These are phyloP conservation scores for Remersonia thermophila DNA, from an alignment of 2,329 filamentous ascomycete genomes.

Conservation along the genomic window DNA sequence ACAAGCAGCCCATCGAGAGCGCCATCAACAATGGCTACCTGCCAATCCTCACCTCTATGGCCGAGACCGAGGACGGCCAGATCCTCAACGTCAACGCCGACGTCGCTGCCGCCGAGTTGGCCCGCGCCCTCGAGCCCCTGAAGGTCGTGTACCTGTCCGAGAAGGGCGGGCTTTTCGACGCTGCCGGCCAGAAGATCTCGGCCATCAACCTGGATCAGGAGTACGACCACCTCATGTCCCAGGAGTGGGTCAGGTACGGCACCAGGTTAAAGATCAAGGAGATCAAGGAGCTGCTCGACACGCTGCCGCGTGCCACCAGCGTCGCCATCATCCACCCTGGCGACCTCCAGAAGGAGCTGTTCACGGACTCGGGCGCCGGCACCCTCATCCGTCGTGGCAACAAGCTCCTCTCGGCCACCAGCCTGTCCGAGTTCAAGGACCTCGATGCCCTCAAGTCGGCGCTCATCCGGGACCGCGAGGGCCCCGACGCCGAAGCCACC, in stretches of 20 bases:
- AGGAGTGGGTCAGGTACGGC: constrained; percentile 90
- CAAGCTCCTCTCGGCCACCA: constrained; percentile 66
- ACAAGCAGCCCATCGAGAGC: constrained; percentile 79
- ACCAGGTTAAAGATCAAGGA: constrained; percentile 95
- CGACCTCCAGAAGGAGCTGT: constrained; percentile 90
- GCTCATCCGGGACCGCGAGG: constrained; percentile 68
- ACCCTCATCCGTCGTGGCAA: constrained; percentile 86
- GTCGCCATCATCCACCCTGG: constrained; percentile 96
- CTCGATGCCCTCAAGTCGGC: constrained; percentile 67
- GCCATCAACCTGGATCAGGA: constrained; percentile 96
- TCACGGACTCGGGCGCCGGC: constrained; percentile 89
- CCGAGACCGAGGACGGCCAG: constrained; percentile 81
- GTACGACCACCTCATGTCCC: constrained; percentile 81
- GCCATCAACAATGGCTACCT: constrained; percentile 85
- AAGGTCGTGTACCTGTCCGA: constrained; percentile 99
- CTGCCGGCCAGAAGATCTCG: constrained; percentile 87
- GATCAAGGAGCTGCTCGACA: constrained; percentile 84
- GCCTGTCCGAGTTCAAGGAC: constrained; percentile 63
- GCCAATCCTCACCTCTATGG: constrained; percentile 91
- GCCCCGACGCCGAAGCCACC: constrained; percentile 67
- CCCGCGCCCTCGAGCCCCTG: constrained; percentile 74
- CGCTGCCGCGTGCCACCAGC: constrained; percentile 80
- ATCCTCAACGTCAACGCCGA: constrained; percentile 97
- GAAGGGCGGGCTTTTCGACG: constrained; percentile 92
- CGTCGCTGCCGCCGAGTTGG: constrained; percentile 86